A percentile compares a stretch with the other conserved stretches of the same genome.
phyloP scores from a whole-genome alignment of 202 grass and related monocot genomes.

The Setaria viridis region DNA sequence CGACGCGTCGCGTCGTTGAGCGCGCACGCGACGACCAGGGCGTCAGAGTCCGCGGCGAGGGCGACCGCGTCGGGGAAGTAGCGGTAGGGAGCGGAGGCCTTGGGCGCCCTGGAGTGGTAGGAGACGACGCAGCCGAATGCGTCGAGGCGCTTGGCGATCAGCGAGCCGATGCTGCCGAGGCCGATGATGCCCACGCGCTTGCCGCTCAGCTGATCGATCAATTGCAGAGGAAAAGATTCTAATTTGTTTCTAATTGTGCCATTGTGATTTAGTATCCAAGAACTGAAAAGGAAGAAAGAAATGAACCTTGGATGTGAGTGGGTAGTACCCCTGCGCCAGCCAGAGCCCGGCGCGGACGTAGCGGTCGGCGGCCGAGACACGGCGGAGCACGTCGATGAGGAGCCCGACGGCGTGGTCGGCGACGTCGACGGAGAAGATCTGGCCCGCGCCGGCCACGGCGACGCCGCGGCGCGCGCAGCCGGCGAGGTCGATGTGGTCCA shows the following conservation, averaged over 20 bases:
- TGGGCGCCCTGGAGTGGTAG: constrained; percentile 55
- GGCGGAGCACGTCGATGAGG: constrained; percentile 53
- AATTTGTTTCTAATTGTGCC: too few species aligned
- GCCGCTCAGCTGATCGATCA: constrained; percentile 39
- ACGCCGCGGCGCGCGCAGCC: constrained; percentile 59
- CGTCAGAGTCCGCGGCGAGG: constrained; percentile 56
- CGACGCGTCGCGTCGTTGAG: constrained; percentile 57
- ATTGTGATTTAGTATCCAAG: not conserved
- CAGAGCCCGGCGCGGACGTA: constrained; percentile 53
- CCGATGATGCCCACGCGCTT: constrained; percentile 71
- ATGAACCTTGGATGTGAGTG: constrained; percentile 49
- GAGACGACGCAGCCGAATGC: constrained; percentile 58
- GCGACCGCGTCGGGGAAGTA: constrained; percentile 23
- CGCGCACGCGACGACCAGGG: constrained; percentile 60
- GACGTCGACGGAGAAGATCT: constrained; percentile 48
- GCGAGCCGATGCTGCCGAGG: constrained; percentile 58
- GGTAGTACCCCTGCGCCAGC: constrained; percentile 43
- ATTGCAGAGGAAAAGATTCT: not conserved
- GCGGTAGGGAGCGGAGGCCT: constrained; percentile 37
- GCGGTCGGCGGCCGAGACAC: constrained; percentile 40
- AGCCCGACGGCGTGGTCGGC: constrained; percentile 68
- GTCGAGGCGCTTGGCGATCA: constrained; percentile 53
- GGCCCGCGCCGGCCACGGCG: constrained; percentile 47
- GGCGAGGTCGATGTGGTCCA: constrained; percentile 63
- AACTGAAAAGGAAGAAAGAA: not conserved